These are phyloP conservation scores for Metarhizium robertsii DNA, from an alignment of 2,329 filamentous ascomycete species.

Conservation along the genomic window DNA sequence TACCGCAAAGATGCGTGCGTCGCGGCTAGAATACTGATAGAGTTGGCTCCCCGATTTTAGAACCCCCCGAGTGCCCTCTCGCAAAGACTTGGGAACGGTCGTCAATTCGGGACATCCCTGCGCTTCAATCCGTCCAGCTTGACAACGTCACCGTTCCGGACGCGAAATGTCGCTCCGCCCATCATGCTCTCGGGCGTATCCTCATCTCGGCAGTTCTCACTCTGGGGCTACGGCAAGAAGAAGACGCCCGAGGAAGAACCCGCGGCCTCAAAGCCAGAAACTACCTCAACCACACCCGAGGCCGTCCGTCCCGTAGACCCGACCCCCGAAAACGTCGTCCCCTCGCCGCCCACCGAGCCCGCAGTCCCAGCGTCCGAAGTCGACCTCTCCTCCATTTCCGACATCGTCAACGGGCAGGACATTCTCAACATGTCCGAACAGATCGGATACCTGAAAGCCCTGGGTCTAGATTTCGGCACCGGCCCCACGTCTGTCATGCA, in stretches of 20 bases:
- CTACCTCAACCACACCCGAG: constrained; percentile 10
- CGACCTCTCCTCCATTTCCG: constrained; percentile 24
- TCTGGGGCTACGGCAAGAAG: constrained; percentile 26
- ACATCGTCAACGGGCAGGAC: constrained; percentile 28
- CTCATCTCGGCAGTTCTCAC: constrained; percentile 21
- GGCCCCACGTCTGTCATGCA: constrained; percentile 68
- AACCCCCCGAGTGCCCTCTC: constrained; percentile 16
- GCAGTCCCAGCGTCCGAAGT: constrained; percentile 18
- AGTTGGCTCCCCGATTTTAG: constrained; percentile 4
- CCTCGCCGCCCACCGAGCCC: constrained; percentile 13
- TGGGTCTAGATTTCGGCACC: constrained; percentile 83
- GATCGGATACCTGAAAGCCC: constrained; percentile 70
- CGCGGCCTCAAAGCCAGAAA: constrained; percentile 8
- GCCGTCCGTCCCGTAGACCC: constrained; percentile 3
- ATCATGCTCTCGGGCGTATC: constrained; percentile 21
- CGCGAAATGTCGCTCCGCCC: constrained; percentile 15
- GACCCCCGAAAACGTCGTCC: constrained; percentile 6
- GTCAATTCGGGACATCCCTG: constrained; percentile 25
- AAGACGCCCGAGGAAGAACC: constrained; percentile 10
- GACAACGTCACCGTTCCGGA: constrained; percentile 14
- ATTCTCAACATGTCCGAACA: constrained; percentile 58
- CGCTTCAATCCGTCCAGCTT: constrained; percentile 13
- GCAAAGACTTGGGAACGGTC: constrained; percentile 22
- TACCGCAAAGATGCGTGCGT: neutral
- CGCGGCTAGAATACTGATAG: neutral